Percentiles rank a stretch among this genome's conserved stretches.
Conservation (phyloP, 202 grass and related monocot genomes). For the Carex sylvatica region DNA sequence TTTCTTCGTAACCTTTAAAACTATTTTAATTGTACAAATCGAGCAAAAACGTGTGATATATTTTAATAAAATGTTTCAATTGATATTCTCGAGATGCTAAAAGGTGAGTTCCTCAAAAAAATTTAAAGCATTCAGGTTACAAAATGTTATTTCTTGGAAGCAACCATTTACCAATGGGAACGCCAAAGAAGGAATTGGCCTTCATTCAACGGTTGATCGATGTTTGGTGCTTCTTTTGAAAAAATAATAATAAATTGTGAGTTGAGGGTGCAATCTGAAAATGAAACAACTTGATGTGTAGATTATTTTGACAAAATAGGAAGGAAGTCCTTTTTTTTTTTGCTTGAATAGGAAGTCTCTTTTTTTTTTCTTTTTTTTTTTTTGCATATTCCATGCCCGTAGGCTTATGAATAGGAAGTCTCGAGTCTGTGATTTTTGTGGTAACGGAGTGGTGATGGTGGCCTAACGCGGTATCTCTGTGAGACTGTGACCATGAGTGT, state of each 20-base stretch:
- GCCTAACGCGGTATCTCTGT: slow-evolving; percentile 27
- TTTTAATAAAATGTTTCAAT: not conserved
- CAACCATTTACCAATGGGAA: not conserved
- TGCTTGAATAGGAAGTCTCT: not conserved
- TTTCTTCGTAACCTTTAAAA: not conserved
- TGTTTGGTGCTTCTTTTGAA: not conserved
- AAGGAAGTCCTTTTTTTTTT: not conserved
- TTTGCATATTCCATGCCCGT: no score
- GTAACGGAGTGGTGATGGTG: not conserved
- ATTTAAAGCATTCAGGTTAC: not conserved
- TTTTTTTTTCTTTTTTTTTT: no score
- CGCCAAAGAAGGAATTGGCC: not conserved
- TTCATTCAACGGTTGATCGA: not conserved
- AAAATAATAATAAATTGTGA: not conserved
- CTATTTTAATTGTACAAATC: slow-evolving; percentile 1
- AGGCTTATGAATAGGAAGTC: no score
- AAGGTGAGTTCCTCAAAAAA: not conserved
- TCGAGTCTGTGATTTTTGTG: not conserved
- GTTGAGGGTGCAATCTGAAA: slow-evolving; percentile 8
- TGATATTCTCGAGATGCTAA: not conserved
- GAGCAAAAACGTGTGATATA: not conserved
- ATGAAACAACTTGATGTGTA: not conserved
- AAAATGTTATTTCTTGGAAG: not conserved
- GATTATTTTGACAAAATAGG: not conserved
- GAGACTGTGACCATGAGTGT: not conserved